These are phyloP conservation scores for Clonostachys rhizophaga DNA, from an alignment of 2,329 filamentous ascomycete genomes.

Conservation along the genomic window DNA sequence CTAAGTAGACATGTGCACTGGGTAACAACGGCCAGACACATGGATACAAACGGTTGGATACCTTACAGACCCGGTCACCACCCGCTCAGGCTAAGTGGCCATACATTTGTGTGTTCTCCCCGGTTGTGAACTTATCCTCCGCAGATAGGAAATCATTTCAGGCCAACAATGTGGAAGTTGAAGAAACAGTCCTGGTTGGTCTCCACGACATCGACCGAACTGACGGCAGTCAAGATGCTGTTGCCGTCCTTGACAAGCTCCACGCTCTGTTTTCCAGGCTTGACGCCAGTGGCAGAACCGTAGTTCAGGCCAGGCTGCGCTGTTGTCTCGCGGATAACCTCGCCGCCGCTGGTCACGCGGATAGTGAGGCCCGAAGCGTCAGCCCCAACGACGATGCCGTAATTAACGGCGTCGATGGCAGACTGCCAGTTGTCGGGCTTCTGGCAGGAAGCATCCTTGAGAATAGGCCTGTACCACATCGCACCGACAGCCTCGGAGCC, in stretches of 20 bases:
- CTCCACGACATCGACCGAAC: slow-evolving; percentile 1
- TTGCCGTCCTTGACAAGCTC: slow-evolving; percentile 2
- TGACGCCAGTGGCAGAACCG: not conserved
- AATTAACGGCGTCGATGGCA: slow-evolving; percentile 6
- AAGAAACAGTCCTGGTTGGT: not conserved
- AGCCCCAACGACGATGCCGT: slow-evolving; percentile 1
- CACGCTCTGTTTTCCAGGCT: slow-evolving; percentile 1
- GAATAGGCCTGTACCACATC: slow-evolving; percentile 7
- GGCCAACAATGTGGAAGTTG: slow-evolving; percentile 1
- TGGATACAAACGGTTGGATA: no score
- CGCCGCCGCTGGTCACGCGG: slow-evolving; percentile 1
- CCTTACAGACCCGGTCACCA: no score
- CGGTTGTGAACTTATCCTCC: no score
- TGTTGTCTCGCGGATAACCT: slow-evolving; percentile 1
- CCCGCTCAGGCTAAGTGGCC: no score
- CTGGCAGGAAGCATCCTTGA: slow-evolving; percentile 1
- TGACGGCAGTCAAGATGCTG: not conserved
- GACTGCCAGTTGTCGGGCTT: slow-evolving; percentile 1
- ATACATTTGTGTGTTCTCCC: no score
- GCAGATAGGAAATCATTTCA: not conserved
- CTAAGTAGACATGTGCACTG: no score
- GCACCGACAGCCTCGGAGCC: slow-evolving; percentile 3
- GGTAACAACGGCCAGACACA: no score
- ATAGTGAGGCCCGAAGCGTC: not conserved
- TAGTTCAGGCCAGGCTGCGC: slow-evolving; percentile 4